Evolutionary conservation across 1,284 basidiomycete species (phyloP).

Genomic region (Cutaneotrichosporon sp.): DNA sequence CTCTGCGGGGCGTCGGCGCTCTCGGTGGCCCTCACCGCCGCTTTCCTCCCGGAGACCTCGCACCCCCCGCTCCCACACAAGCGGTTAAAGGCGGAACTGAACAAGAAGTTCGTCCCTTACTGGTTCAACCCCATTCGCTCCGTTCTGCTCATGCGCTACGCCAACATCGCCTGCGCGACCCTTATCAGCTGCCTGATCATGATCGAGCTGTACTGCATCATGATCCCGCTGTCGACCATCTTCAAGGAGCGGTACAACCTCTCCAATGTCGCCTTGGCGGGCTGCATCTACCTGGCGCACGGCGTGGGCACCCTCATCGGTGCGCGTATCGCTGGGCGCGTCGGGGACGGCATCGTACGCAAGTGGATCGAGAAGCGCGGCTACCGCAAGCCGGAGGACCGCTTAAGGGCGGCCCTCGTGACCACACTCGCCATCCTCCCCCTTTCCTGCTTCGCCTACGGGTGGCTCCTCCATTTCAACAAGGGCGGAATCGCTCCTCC

Average conservation of each 20-base stretch:
- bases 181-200: constrained; percentile 35
- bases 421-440: constrained; percentile 59
- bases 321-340: constrained; percentile 59
- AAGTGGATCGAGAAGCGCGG: constrained; percentile 58
- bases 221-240: constrained; percentile 17
- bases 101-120: constrained; percentile 54
- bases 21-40: constrained; percentile 57
- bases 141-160: constrained; percentile 61
- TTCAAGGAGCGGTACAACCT: constrained; percentile 62
- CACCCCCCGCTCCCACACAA: constrained; percentile 57
- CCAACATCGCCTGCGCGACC: constrained; percentile 59
- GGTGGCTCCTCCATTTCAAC: constrained; percentile 41
- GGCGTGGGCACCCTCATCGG: constrained; percentile 66
- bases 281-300: constrained; percentile 63
- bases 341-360: constrained; percentile 59
- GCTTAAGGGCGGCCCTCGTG: constrained; percentile 59
- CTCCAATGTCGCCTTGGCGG: constrained; percentile 62
- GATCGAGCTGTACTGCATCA: constrained; percentile 41
- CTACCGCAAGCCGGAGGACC: constrained; percentile 62
- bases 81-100: constrained; percentile 31
- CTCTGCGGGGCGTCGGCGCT: constrained; percentile 56
- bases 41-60: constrained; percentile 70
- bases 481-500: constrained; percentile 48
- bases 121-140: constrained; percentile 65
- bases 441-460: constrained; percentile 34